A percentile compares a stretch with the other conserved stretches of the same genome.
These are phyloP conservation scores for Capsicum pubescens DNA, from an alignment of 257 asterid species.

Conservation along the genomic window DNA sequence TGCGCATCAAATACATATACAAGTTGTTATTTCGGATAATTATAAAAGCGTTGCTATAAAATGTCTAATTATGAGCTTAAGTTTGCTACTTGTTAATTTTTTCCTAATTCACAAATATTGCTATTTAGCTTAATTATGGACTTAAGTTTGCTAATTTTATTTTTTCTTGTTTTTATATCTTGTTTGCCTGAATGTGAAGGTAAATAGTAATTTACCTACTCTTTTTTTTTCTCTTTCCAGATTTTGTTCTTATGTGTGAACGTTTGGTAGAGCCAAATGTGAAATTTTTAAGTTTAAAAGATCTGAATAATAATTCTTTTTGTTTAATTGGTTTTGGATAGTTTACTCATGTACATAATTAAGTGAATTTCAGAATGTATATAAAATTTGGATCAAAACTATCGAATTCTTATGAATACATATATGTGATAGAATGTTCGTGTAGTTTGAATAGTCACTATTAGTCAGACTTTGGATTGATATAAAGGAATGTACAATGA, in stretches of 20 bases:
- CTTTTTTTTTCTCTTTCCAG: background rate
- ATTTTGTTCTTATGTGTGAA: background rate
- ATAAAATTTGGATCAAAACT: background rate
- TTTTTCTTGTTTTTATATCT: background rate
- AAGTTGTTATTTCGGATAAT: too few relatives aligned
- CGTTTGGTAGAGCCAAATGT: background rate
- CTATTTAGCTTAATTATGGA: too few relatives aligned
- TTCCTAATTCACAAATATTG: too few relatives aligned
- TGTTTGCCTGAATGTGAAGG: background rate
- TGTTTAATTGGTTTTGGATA: background rate
- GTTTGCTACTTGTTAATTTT: too few relatives aligned
- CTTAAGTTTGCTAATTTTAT: too few relatives aligned
- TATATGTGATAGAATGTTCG: background rate
- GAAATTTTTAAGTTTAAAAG: background rate
- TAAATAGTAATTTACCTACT: background rate
- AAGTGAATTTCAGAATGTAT: background rate
- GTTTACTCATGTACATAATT: background rate
- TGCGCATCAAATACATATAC: too few relatives aligned
- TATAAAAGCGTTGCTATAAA: too few relatives aligned
- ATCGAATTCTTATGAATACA: background rate
- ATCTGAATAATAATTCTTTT: background rate
- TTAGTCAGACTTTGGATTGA: slow-evolving; percentile 1
- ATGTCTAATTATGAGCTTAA: too few relatives aligned
- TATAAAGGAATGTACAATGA: background rate
- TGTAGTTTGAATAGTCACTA: background rate